These are phyloP conservation scores for Rhytidhysteron rufulum DNA, from an alignment of 2,329 filamentous ascomycete species.

Conservation along the genomic window DNA sequence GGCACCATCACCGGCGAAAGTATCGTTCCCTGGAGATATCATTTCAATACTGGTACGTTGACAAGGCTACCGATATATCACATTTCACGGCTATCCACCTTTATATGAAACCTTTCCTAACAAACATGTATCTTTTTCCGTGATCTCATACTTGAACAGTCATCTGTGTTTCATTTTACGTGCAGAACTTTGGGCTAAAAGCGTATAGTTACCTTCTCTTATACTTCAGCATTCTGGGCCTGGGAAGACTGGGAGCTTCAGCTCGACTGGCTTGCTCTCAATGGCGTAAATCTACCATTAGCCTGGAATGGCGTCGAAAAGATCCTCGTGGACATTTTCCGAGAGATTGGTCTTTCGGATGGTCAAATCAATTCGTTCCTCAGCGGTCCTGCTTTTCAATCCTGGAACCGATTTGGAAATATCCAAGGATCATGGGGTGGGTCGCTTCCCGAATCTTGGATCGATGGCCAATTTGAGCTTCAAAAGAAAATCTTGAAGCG, in stretches of 20 bases:
- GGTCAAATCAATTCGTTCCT: conserved; percentile 46
- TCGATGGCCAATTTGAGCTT: conserved; percentile 46
- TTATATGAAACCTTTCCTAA: no score
- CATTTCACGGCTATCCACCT: background rate
- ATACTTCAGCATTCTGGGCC: conserved; percentile 50
- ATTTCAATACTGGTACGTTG: conserved; percentile 47
- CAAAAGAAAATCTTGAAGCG: conserved; percentile 48
- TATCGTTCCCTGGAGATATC: conserved; percentile 46
- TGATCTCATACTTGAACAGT: no score
- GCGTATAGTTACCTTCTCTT: conserved; percentile 54
- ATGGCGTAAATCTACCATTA: conserved; percentile 50
- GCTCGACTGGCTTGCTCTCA: conserved; percentile 52
- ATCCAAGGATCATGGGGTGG: conserved; percentile 50
- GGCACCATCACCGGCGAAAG: conserved; percentile 38
- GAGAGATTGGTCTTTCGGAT: conserved; percentile 43
- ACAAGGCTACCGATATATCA: conserved; percentile 1
- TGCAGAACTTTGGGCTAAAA: no score
- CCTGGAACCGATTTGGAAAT: conserved; percentile 55
- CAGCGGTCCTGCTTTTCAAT: conserved; percentile 49
- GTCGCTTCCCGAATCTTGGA: conserved; percentile 43
- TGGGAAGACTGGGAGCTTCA: conserved; percentile 53
- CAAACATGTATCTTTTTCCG: no score
- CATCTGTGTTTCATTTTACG: no score
- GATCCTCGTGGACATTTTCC: conserved; percentile 47
- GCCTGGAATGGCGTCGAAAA: conserved; percentile 53